Evolutionary conservation across 768 basidiomycete species (phyloP).

Genomic region (Brasilioporus rufonigricans): DNA sequence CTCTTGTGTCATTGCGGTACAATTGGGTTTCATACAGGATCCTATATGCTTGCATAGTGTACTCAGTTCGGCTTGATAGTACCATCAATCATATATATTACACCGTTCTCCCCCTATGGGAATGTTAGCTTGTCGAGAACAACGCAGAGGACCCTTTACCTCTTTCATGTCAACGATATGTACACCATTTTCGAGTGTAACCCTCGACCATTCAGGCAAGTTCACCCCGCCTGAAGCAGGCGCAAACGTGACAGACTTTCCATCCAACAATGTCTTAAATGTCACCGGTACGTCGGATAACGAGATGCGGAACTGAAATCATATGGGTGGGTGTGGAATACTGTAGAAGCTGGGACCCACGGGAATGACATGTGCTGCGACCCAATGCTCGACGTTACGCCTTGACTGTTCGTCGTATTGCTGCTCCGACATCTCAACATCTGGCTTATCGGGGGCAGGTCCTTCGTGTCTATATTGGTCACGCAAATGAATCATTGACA

Average conservation of each 20-base stretch:
- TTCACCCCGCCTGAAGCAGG: slow-evolving; percentile 32
- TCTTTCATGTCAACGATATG: slow-evolving; percentile 59
- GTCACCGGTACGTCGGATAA: slow-evolving; percentile 38
- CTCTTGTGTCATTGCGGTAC: too few relatives aligned
- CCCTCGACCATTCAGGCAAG: slow-evolving; percentile 55
- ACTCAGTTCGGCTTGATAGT: slow-evolving; percentile 28
- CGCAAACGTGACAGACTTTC: slow-evolving; percentile 56
- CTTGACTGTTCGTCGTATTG: slow-evolving; percentile 60
- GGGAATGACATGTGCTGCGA: slow-evolving; percentile 80
- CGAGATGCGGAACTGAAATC: slow-evolving; percentile 41
- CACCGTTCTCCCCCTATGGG: slow-evolving; percentile 42
- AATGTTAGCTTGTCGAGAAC: neutral
- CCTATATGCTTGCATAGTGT: neutral
- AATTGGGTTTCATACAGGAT: neutral
- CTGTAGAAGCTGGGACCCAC: slow-evolving; percentile 38
- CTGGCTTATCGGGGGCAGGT: slow-evolving; percentile 38
- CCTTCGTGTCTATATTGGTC: slow-evolving; percentile 55
- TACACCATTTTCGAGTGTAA: slow-evolving; percentile 53
- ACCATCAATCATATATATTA: slow-evolving; percentile 43
- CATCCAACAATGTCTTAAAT: slow-evolving; percentile 58
- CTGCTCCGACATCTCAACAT: slow-evolving; percentile 58
- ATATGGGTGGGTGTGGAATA: neutral
- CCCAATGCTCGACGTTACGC: slow-evolving; percentile 75
- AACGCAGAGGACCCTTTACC: slow-evolving; percentile 37
- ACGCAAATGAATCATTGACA: neutral